Percentiles rank a stretch among this genome's conserved stretches.
Evolutionary conservation across 2,329 filamentous ascomycete genomes (phyloP).

Genomic region (Juglanconis sp.): DNA sequence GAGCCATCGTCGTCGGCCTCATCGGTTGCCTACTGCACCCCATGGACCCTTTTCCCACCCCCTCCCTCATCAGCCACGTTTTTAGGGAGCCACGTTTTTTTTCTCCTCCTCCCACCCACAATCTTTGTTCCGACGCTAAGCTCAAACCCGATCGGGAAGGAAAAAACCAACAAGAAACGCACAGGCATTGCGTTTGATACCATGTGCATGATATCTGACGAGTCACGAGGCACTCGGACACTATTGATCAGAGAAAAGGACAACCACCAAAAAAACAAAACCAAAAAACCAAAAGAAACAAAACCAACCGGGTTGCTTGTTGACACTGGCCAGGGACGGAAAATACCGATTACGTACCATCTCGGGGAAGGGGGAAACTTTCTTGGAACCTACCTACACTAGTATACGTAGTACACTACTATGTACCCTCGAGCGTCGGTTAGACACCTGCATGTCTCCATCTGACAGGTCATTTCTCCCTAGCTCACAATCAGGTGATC

Average conservation of each 20-base stretch:
- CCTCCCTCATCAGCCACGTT: too few species aligned
- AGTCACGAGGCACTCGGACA: too few species aligned
- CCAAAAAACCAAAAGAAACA: neutral
- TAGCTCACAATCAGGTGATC: constrained; percentile 10
- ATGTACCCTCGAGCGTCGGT: neutral
- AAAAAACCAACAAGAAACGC: neutral
- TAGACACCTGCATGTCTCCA: constrained; percentile 13
- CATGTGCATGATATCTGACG: neutral
- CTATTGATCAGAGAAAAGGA: too few species aligned
- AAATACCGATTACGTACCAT: neutral
- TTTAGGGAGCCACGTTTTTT: too few species aligned
- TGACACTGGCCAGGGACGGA: neutral
- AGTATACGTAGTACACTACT: too few species aligned
- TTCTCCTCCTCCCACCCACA: too few species aligned
- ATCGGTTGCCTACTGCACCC: neutral
- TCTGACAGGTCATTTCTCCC: constrained; percentile 16
- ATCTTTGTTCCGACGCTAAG: too few species aligned
- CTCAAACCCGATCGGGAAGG: too few species aligned
- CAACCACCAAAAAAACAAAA: too few species aligned
- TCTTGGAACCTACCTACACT: neutral
- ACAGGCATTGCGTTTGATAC: neutral
- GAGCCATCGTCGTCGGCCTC: too few species aligned
- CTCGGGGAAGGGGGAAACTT: neutral
- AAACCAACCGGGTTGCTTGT: too few species aligned
- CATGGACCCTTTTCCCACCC: neutral